Percentiles rank a stretch among this genome's conserved stretches.
phyloP scores from a whole-genome alignment of 2,329 filamentous ascomycete species.

The Pseudocercospora fijiensis region DNA sequence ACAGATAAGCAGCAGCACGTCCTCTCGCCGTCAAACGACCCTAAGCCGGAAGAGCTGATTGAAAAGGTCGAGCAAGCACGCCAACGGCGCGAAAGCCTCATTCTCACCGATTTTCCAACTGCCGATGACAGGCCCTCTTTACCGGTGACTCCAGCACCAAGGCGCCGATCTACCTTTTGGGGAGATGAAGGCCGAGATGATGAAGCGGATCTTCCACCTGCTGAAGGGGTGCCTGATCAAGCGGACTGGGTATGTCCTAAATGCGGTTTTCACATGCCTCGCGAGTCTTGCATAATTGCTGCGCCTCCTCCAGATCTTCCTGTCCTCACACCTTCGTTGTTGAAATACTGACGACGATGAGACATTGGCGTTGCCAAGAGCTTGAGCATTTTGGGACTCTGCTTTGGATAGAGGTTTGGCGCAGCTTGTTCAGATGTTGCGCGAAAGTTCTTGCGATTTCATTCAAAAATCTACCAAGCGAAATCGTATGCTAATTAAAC shows the following conservation, averaged over 20 bases:
- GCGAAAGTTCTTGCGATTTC: constrained; percentile 3
- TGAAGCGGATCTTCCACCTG: constrained; percentile 64
- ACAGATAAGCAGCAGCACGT: constrained; percentile 22
- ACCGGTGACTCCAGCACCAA: constrained; percentile 83
- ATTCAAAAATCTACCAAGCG: neutral
- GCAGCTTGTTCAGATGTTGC: constrained; percentile 3
- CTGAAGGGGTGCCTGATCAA: constrained; percentile 82
- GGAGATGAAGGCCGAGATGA: constrained; percentile 56
- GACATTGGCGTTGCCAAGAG: neutral
- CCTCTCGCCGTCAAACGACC: constrained; percentile 29
- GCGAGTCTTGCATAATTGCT: neutral
- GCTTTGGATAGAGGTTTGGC: neutral
- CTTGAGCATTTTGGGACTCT: neutral
- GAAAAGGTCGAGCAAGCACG: constrained; percentile 30
- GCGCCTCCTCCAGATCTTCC: constrained; percentile 8
- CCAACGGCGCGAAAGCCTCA: constrained; percentile 58
- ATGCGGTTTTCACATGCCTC: constrained; percentile 35
- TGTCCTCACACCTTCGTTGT: constrained; percentile 14
- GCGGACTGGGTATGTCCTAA: constrained; percentile 86
- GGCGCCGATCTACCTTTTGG: constrained; percentile 69
- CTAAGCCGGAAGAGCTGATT: constrained; percentile 29
- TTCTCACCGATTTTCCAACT: constrained; percentile 82
- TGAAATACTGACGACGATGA: constrained; percentile 10
- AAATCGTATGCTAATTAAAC: constrained; percentile 20
- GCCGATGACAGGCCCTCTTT: constrained; percentile 80